Evolutionary conservation across 2,329 filamentous ascomycete species (phyloP), one percentile per base, ranked within the genome.

Genomic region (Ceratocystis albifundus): DNA sequence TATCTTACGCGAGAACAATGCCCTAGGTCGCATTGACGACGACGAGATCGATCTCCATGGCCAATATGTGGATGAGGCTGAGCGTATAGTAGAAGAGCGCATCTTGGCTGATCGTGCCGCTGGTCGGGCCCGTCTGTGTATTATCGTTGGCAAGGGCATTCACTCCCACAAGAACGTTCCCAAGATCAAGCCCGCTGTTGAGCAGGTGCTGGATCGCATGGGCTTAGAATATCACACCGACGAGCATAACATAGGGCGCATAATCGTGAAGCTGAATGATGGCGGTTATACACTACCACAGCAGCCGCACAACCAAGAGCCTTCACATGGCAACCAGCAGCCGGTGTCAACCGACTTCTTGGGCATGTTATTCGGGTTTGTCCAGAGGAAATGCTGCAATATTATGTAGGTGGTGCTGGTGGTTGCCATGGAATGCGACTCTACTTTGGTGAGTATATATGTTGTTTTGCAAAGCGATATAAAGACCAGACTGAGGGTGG

Each of bases 1-100:
- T 76, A 97, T 97, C 74, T 96, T 99, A 79, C 87, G 91, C 50
- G 90, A 93, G 77, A 96, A 96, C 79, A 97, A 97, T 74, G 86
- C 89, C 22, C 75, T 80, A 2, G 89, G 85, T 20, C 85, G 88
- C 69, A 88, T 96, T 8, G 82, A 84, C 17, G 80, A 80, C 50
- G 93, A 97, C 76, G 90, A 88, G 7, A 92, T 99, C 71, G 94
- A 99, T 77, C 80, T 99, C 61, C 94, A 99, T 75, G 94, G 94
- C 2, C 88, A 95, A 73, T 96, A 88, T 72, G 92, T 96, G 68
- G 90, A 96, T 74, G 94, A 70, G 78, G 94, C 94, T 4, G 91
- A 96, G 79, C 84, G 90, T 70, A 94, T 96, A 67, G 79, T 97
- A 25, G 89, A 93, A 77, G 81, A 89, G 76, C 83, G 94, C 70